phyloP scores from a whole-genome alignment of 441 rosid species.

The Eruca vesicaria region DNA sequence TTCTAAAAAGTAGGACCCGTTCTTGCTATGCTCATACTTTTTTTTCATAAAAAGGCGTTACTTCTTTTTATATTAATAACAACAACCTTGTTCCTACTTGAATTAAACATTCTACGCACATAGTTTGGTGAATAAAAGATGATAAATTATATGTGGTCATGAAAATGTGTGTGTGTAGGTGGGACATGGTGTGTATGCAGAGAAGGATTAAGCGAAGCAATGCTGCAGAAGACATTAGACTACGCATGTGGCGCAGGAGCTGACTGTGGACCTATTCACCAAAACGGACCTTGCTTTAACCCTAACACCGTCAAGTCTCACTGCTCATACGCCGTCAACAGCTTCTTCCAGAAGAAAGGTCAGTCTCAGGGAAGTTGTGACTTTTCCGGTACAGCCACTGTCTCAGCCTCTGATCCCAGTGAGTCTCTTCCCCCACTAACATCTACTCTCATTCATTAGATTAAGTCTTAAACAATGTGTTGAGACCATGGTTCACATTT shows the following conservation, averaged over 20 bases:
- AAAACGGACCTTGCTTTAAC: constrained; percentile 48
- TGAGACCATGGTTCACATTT: constrained; percentile 11
- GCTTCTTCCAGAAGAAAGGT: constrained; percentile 62
- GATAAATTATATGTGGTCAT: neutral
- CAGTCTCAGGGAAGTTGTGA: constrained; percentile 63
- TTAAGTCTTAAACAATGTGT: neutral
- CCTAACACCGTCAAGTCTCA: constrained; percentile 70
- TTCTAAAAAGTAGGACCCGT: neutral
- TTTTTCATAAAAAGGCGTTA: constrained; percentile 12
- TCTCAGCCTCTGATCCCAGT: constrained; percentile 77
- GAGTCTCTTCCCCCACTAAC: constrained; percentile 14
- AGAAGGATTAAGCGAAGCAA: constrained; percentile 48
- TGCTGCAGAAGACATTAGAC: constrained; percentile 70
- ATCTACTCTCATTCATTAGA: neutral
- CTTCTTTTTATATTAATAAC: neutral
- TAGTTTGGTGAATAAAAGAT: neutral
- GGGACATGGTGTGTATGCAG: constrained; percentile 88
- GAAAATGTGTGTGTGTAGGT: constrained; percentile 36
- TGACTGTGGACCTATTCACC: constrained; percentile 57
- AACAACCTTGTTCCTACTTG: constrained; percentile 12
- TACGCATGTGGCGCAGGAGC: constrained; percentile 81
- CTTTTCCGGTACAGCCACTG: constrained; percentile 55
- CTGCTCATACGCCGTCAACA: constrained; percentile 69
- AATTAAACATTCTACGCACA: constrained; percentile 9
- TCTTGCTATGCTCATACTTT: constrained; percentile 10